phyloP scores from a whole-genome alignment of 306 rosid genomes.

The Lithocarpus polystachyus region DNA sequence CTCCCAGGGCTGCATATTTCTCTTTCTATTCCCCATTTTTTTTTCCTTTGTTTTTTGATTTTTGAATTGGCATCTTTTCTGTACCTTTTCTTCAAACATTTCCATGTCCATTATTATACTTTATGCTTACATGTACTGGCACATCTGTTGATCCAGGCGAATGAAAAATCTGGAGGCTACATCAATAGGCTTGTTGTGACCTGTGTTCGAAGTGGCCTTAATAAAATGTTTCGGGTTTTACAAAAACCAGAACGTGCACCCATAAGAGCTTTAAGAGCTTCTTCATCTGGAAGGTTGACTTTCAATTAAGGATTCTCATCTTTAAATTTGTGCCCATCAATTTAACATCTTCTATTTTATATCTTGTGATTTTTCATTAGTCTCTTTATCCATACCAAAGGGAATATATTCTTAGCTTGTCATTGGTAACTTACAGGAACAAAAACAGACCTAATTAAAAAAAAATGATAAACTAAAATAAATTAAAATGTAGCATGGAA shows the following conservation, averaged over 20 bases:
- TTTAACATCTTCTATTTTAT: conserved; percentile 17
- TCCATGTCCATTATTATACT: conserved; percentile 6
- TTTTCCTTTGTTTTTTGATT: conserved; percentile 1
- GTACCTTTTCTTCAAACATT: background rate
- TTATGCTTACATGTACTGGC: conserved; percentile 13
- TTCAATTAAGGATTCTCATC: conserved; percentile 18
- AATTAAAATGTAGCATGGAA: background rate
- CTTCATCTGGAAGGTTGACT: conserved; percentile 97
- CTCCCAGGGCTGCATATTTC: background rate
- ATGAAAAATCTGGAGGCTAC: conserved; percentile 91
- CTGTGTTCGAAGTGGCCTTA: conserved; percentile 92
- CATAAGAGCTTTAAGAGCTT: conserved; percentile 89
- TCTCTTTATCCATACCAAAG: conserved; percentile 13
- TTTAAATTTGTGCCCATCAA: conserved; percentile 15
- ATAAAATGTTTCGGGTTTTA: conserved; percentile 83
- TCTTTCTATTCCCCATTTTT: background rate
- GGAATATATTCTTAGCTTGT: conserved; percentile 1
- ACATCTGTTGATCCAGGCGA: conserved; percentile 60
- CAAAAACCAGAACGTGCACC: conserved; percentile 99
- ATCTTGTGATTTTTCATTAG: background rate
- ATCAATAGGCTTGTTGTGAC: conserved; percentile 82
- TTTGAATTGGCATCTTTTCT: conserved; percentile 8
- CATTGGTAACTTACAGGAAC: background rate
- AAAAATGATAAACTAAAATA: background rate
- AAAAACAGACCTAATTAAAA: background rate